These are phyloP conservation scores for Globisporangium rhizosaccharum DNA, from an alignment of 352 stramenopile species.

Conservation along the genomic window DNA sequence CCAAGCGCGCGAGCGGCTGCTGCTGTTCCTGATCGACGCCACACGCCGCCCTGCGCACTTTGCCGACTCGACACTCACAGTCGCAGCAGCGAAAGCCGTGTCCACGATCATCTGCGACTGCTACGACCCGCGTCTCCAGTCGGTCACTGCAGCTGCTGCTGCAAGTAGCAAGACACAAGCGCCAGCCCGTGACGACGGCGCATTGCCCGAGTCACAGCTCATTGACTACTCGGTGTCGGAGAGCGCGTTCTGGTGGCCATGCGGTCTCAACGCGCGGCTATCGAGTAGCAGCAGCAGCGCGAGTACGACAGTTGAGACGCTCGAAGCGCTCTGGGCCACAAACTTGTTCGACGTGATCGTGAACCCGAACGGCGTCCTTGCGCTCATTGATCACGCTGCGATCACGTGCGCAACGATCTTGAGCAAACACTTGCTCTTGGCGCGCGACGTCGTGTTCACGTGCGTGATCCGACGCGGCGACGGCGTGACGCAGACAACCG, in stretches of 20 bases:
- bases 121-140: slow-evolving; percentile 55
- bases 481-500: slow-evolving; percentile 14
- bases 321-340: slow-evolving; percentile 64
- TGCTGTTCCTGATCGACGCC: slow-evolving; percentile 56
- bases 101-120: slow-evolving; percentile 73
- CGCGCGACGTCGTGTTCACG: slow-evolving; percentile 58
- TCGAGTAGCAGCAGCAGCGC: slow-evolving; percentile 3
- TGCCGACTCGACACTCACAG: slow-evolving; percentile 37
- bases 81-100: slow-evolving; percentile 47
- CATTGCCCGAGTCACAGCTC: slow-evolving; percentile 59
- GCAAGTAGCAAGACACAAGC: slow-evolving; percentile 11
- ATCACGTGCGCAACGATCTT: slow-evolving; percentile 68
- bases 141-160: slow-evolving; percentile 11
- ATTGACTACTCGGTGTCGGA: slow-evolving; percentile 73
- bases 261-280: slow-evolving; percentile 18
- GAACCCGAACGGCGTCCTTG: slow-evolving; percentile 50
- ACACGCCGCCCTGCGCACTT: slow-evolving; percentile 43
- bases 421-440: slow-evolving; percentile 75
- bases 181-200: slow-evolving; percentile 47
- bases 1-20: slow-evolving; percentile 38
- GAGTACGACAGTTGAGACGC: background rate
- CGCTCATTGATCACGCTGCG: slow-evolving; percentile 71
- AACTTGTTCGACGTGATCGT: slow-evolving; percentile 65
- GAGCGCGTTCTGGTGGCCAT: slow-evolving; percentile 81
- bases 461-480: slow-evolving; percentile 23